Base-by-base conservation (phyloP, 2,329 filamentous ascomycete genomes). In the Cercospora sp. region DNA sequence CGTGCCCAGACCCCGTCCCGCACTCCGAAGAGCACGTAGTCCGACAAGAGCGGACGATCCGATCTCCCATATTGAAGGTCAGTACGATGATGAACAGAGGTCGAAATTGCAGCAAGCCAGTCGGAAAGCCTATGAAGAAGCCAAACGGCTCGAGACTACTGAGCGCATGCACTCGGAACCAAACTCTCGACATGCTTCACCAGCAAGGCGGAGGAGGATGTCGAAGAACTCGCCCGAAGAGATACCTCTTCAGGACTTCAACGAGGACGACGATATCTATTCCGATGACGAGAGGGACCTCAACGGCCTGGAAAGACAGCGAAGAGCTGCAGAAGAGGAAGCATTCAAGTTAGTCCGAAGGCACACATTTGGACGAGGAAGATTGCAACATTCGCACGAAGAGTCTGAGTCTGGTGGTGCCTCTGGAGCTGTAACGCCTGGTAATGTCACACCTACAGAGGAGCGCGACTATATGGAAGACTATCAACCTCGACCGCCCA, bases 401-500 rank as follows among this genome's bases (percentile, higher is more conserved):
- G 65, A 69, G 33, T 9, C 68, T 26, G 61, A 65, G 28, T 42
- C 63, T 36, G 62, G 63, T 20, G 68, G 76, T 8, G 74, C 69
- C 12, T 86, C 84, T 16, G 84, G 84, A 16, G 81, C 82, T 53
- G 62, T 42, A 33, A 64, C 62, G 48, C 62, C 62, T 40, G 62
- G 62, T 31, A 64, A 64, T 42, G 78, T 81, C 6, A 86, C 84
- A 2, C 85, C 83, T 1, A 78, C 78, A 1, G 78, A 81, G 51
- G 82, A 84, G 57, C 75, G 79, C 45, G 83, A 87, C 53, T 84
- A 85, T 59, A 68, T 71, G 60, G 85, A 87, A 53, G 85, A 87
- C 65, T 92, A 91, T 75, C 86, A 91, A 18, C 88, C 89, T 55
- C 84, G 84, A 51, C 91, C 91, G 4, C 80, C 84, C 23, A 86